These are phyloP conservation scores for Suillus spraguei DNA, from an alignment of 768 basidiomycete genomes.

Conservation along the genomic window DNA sequence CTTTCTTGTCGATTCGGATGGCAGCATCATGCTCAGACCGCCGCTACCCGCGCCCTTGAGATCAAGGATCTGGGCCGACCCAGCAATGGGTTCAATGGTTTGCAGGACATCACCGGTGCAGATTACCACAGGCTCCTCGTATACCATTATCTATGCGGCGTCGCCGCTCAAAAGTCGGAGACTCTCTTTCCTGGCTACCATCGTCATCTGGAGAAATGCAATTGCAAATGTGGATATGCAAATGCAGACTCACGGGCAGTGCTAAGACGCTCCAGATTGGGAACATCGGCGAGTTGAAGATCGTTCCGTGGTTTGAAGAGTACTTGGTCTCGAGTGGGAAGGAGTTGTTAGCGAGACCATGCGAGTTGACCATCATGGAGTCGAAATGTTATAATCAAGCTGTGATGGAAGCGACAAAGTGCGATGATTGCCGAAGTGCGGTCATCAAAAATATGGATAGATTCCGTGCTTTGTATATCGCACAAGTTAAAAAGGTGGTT, in stretches of 20 bases:
- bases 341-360: slow-evolving; percentile 4
- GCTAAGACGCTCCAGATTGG: background rate
- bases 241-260: background rate
- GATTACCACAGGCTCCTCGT: slow-evolving; percentile 43
- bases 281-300: background rate
- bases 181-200: background rate
- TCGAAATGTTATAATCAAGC: background rate
- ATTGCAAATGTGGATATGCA: no score
- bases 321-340: slow-evolving; percentile 10
- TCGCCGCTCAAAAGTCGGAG: slow-evolving; percentile 5
- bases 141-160: slow-evolving; percentile 44
- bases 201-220: no score
- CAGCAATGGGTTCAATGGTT: slow-evolving; percentile 35
- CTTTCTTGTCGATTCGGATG: slow-evolving; percentile 27
- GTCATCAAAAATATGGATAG: background rate
- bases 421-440: background rate
- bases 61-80: slow-evolving; percentile 10
- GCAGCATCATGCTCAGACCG: slow-evolving; percentile 21
- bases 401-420: background rate
- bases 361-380: slow-evolving; percentile 4
- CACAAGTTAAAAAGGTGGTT: slow-evolving; percentile 2
- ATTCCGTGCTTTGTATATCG: slow-evolving; percentile 7
- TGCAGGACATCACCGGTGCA: slow-evolving; percentile 44
- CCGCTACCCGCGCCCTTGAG: slow-evolving; percentile 26
- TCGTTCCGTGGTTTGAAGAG: slow-evolving; percentile 1